Conservation (phyloP, 2,329 filamentous ascomycete species). For the Botrytis porri region DNA sequence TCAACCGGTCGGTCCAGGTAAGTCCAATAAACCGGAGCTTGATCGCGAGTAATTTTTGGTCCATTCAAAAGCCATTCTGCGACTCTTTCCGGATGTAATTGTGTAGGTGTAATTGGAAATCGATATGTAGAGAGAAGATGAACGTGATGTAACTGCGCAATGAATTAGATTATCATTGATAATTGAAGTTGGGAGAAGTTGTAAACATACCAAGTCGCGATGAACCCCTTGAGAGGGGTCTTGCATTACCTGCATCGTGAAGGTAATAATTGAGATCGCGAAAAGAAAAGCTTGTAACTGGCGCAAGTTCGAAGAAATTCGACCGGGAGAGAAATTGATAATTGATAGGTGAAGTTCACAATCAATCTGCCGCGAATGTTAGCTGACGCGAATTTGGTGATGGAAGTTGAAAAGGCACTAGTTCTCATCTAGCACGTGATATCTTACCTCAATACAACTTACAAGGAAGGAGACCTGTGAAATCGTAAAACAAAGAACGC, state of each 20-base stretch:
- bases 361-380: slow-evolving; percentile 10
- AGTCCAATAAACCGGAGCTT: slow-evolving; percentile 88
- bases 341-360: neutral
- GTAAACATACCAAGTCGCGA: slow-evolving; percentile 43
- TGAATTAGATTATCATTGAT: slow-evolving; percentile 22
- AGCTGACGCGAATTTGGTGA: slow-evolving; percentile 5
- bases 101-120: slow-evolving; percentile 68
- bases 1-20: slow-evolving; percentile 81
- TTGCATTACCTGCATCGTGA: slow-evolving; percentile 39
- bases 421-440: neutral
- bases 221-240: slow-evolving; percentile 45
- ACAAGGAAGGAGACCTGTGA: neutral
- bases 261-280: slow-evolving; percentile 7
- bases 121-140: slow-evolving; percentile 83
- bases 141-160: slow-evolving; percentile 55
- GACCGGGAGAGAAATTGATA: neutral
- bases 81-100: slow-evolving; percentile 69
- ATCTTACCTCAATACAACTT: neutral
- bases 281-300: neutral
- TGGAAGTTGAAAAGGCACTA: slow-evolving; percentile 6
- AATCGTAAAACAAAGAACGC: neutral
- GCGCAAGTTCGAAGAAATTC: neutral
- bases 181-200: slow-evolving; percentile 15
- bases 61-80: slow-evolving; percentile 81
- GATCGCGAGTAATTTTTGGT: slow-evolving; percentile 79